Evolutionary conservation across 352 stramenopile genomes (phyloP), one percentile per base, ranked within the genome.

Genomic region (Phytophthora nicotianae): DNA sequence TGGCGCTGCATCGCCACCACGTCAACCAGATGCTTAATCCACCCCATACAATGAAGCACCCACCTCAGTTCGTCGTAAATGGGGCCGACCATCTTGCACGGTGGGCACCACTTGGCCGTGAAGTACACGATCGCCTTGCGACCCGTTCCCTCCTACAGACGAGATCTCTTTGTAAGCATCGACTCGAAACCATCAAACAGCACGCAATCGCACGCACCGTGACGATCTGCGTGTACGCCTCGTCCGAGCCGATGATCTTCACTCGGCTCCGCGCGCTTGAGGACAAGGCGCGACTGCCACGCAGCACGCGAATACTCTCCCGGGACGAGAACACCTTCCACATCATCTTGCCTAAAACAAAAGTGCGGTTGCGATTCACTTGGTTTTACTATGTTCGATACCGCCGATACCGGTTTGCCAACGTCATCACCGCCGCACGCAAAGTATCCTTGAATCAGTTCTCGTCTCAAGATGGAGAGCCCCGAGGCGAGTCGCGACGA

Each of bases 21-120:
- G 24, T 35, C 29, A 35, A 35, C 3, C 29, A 35, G 6, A 35
- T 35, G 4, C 29, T 35, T 37, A 46, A 59, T 17, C 9, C 17
- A 57, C 37, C 17, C 10, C 29, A 46, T 11, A 16, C 4, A 16
- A 63, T 32, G 6, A 16, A 45, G 1, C 9, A 29, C 69, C 11
- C 45, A 94, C 88, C 84, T 95, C 16, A 97, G 72, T 35, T 94
- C 74, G 54, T 94, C 82, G 68, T 90, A 96, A 59, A 94, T 89
- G 8, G 90, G 90, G 6, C 80, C 85, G 58, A 97, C 96, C 70
- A 95, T 86, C 70, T 96, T 96, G 84, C 90, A 97, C 9, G 90
- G 90, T n/a, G 83, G 81, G 51, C 90, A 97, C 90, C 90, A 97
- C 68, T 85, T 89, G 21, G 90, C 88, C 40, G 82, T 95, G 59